These are phyloP conservation scores for Candida manassasensis DNA, from an alignment of 805 yeast genomes.

Conservation along the genomic window DNA sequence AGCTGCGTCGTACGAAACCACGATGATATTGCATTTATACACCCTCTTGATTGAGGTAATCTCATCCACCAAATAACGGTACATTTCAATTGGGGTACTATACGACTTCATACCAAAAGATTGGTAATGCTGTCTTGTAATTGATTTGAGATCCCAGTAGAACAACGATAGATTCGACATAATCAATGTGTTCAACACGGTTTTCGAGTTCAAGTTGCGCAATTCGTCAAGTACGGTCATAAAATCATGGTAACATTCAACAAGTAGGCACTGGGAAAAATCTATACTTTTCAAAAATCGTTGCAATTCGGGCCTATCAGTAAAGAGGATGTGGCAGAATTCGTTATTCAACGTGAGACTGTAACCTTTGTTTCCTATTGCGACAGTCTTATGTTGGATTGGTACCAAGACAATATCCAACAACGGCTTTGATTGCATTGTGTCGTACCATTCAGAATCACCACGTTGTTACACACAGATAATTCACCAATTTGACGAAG, in stretches of 20 bases:
- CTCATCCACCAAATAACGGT: constrained; percentile 11
- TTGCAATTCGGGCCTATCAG: constrained; percentile 5
- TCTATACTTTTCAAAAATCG: neutral
- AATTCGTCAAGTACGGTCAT: neutral
- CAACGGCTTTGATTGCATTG: constrained; percentile 2
- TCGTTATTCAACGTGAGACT: constrained; percentile 5
- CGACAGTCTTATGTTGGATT: neutral
- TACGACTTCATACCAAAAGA: constrained; percentile 7
- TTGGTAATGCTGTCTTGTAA: constrained; percentile 7
- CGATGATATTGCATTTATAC: constrained; percentile 24
- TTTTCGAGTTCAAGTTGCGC: neutral
- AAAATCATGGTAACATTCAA: constrained; percentile 2
- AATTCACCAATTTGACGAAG: too few species aligned
- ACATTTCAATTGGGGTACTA: constrained; percentile 9
- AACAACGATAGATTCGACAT: constrained; percentile 26
- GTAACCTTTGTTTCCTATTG: neutral
- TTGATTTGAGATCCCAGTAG: constrained; percentile 25
- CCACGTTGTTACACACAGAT: too few species aligned
- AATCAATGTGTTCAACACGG: constrained; percentile 3
- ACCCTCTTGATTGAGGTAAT: constrained; percentile 11
- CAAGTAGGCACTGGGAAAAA: neutral
- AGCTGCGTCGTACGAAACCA: constrained; percentile 20
- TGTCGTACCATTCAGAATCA: too few species aligned
- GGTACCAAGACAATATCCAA: neutral
- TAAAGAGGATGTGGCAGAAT: constrained; percentile 10